Conservation (phyloP, 768 basidiomycete species). For the Lentinus tigrinus region DNA sequence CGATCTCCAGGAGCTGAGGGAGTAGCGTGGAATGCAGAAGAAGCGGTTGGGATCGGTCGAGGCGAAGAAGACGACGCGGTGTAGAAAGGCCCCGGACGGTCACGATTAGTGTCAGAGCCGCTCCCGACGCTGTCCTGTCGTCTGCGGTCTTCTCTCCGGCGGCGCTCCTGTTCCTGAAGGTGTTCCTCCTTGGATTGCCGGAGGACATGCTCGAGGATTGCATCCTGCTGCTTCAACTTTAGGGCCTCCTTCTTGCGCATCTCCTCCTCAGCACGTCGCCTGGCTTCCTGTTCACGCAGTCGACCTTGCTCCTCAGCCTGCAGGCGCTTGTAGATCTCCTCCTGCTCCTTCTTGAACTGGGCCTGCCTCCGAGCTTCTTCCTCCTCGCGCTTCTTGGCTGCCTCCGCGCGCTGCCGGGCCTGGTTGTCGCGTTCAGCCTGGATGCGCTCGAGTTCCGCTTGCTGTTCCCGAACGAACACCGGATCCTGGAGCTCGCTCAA, state of each 20-base stretch:
- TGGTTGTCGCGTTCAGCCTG: constrained; percentile 2
- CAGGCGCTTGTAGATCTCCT: constrained; percentile 1
- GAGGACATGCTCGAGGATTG: constrained; percentile 30
- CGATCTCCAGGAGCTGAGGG: constrained; percentile 25
- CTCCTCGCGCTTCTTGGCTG: constrained; percentile 2
- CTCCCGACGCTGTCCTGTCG: constrained; percentile 24
- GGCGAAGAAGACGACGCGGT: constrained; percentile 31
- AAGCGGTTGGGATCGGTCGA: constrained; percentile 29
- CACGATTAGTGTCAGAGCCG: constrained; percentile 16
- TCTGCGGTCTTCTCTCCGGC: constrained; percentile 10
- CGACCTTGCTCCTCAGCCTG: background rate
- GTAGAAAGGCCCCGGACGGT: constrained; percentile 22
- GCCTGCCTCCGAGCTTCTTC: constrained; percentile 9
- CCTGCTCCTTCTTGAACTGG: background rate
- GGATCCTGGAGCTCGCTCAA: background rate
- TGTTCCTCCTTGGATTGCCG: constrained; percentile 37
- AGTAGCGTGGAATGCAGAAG: constrained; percentile 19
- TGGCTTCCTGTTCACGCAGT: background rate
- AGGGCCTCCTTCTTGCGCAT: constrained; percentile 15
- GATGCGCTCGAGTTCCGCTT: constrained; percentile 12
- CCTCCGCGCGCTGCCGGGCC: constrained; percentile 4
- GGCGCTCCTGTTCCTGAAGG: constrained; percentile 6
- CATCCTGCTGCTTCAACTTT: constrained; percentile 25
- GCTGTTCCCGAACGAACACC: constrained; percentile 1
- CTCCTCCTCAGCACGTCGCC: constrained; percentile 12